Evolutionary conservation across 106 monocot genomes (phyloP).

Genomic region (Allium fistulosum): DNA sequence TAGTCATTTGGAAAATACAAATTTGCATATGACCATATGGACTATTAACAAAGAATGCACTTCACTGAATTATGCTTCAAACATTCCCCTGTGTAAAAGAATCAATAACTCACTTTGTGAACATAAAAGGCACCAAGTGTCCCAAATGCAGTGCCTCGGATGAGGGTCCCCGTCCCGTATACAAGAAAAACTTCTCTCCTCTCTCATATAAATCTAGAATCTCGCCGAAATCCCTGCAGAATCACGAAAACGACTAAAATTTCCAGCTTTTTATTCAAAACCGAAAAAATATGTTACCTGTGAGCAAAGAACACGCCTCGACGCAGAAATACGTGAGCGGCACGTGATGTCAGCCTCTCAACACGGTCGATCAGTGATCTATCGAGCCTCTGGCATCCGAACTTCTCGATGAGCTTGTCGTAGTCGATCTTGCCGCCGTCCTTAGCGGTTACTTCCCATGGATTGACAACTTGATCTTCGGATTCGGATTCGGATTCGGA

Average conservation of each 20-base stretch:
- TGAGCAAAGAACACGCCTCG: conserved; percentile 98
- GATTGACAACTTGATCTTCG: conserved; percentile 71
- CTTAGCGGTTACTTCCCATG: conserved; percentile 90
- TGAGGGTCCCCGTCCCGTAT: conserved; percentile 90
- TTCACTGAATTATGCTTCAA: no score
- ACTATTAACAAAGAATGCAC: no score
- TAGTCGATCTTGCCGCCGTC: conserved; percentile 94
- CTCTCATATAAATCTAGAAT: conserved; percentile 83
- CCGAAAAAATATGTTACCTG: conserved; percentile 23
- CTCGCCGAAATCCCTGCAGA: conserved; percentile 73
- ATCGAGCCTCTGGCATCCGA: conserved; percentile 86
- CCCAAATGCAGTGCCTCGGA: conserved; percentile 95
- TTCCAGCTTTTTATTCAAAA: no score
- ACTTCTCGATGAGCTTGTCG: conserved; percentile 94
- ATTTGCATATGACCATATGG: no score
- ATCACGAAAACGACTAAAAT: no score
- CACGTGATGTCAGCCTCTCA: conserved; percentile 68
- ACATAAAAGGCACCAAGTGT: conserved; percentile 97
- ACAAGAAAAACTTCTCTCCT: conserved; percentile 89
- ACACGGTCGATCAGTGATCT: conserved; percentile 50
- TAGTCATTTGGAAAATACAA: no score
- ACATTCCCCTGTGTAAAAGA: no score
- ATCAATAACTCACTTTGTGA: conserved; percentile 61
- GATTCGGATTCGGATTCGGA: conserved; percentile 7
- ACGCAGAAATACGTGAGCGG: conserved; percentile 88